Conservation (phyloP, 2,329 filamentous ascomycete genomes). For the Pleurostoma richardsiae region DNA sequence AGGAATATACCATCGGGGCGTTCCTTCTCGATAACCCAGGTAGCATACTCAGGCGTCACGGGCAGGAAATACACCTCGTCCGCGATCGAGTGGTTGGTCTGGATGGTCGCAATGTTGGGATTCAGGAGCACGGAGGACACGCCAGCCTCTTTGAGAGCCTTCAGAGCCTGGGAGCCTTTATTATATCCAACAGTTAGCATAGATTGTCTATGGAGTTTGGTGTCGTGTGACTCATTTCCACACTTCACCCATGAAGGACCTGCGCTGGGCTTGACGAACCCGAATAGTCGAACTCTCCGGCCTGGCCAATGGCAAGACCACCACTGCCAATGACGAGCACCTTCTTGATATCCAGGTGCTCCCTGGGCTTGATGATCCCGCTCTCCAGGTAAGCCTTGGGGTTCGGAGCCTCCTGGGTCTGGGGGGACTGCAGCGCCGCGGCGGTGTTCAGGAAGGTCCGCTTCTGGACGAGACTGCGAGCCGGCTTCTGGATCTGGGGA, state of each 20-base stretch:
- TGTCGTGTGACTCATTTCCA: conserved; percentile 18
- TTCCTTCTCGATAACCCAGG: conserved; percentile 95
- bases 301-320: conserved; percentile 93
- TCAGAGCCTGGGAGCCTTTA: conserved; percentile 88
- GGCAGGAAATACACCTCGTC: conserved; percentile 98
- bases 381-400: conserved; percentile 85
- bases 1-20: conserved; percentile 95
- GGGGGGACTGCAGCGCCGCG: conserved; percentile 32
- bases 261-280: conserved; percentile 52
- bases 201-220: neutral
- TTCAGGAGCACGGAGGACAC: conserved; percentile 92
- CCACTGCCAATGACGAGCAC: conserved; percentile 94
- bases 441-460: conserved; percentile 43
- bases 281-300: conserved; percentile 98
- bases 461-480: conserved; percentile 32
- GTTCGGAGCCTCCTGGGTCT: conserved; percentile 67
- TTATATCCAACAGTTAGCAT: conserved; percentile 6
- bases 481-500: conserved; percentile 25
- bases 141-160: conserved; percentile 93
- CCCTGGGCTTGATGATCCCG: conserved; percentile 73
- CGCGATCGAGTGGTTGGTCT: conserved; percentile 92
- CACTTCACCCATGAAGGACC: conserved; percentile 6
- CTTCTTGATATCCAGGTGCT: conserved; percentile 89
- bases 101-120: conserved; percentile 97
- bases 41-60: conserved; percentile 95